Base-by-base conservation (phyloP, 1,284 basidiomycete species). In the Apiotrichum gracile region DNA sequence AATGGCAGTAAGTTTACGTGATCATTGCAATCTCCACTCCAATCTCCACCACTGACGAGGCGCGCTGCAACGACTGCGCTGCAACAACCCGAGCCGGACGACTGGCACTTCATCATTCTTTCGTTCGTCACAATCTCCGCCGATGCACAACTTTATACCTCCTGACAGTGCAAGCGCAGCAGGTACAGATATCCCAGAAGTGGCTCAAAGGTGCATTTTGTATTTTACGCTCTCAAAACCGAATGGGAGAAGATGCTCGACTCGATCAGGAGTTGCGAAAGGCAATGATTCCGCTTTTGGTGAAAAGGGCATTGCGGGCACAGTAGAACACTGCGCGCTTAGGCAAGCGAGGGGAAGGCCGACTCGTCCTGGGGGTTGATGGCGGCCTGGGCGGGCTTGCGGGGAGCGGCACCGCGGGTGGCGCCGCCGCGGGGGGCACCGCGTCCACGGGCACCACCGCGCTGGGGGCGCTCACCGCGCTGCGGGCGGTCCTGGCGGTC, bases 341-440 rank as follows among this genome's bases (percentile, higher is more conserved):
- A 52, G 39, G 51, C 45, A 22, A 91, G 80, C 61, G 88, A 87
- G 49, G 89, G 88, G 84, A 91, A 92, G 54, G 87, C 88, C 31
- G 77, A 78, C 75, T 87, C 80, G 75, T 92, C 88, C 67, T 83
- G 82, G 62, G 88, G 83, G 68, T 85, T 80, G 76, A 87, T 77
- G 54, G 60, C 57, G 52, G 67, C 62, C 56, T 54, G 55, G 27
- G 52, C 45, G 55, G 60, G 51, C 51, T 68, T 60, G 50, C 75
- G 51, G 44, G 55, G 25, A 39, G 58, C 41, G 38, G 47, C 70
- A 44, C 64, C 55, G 52, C 77, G 76, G 51, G 79, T 75, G 35
- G 80, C 76, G 40, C 79, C 76, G 55, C 77, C 77, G 47, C 78
- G 77, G 59, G 55, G 40, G 39, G 47, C 66, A 58, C 67, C 70